Evolutionary conservation across 2,329 filamentous ascomycete species (phyloP).

Genomic region (Davidsoniella virescens): DNA sequence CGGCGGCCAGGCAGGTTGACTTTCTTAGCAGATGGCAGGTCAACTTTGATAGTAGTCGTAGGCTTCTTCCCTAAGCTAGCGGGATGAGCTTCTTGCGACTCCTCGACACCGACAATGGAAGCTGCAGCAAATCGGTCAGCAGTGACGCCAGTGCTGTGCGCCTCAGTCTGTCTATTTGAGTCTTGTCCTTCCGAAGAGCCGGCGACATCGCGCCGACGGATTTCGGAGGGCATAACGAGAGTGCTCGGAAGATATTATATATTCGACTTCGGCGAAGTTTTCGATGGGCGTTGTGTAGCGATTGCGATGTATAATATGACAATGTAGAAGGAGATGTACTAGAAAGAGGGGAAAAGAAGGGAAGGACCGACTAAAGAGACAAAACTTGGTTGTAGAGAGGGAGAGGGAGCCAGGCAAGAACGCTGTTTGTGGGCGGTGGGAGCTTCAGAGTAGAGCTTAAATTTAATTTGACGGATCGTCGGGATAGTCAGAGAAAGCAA

Average conservation of each 20-base stretch:
- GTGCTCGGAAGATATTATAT: neutral
- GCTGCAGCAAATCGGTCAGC: slow-evolving; percentile 18
- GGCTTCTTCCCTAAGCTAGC: neutral
- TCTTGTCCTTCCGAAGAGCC: slow-evolving; percentile 1
- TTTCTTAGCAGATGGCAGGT: neutral
- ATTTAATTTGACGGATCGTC: too few species aligned
- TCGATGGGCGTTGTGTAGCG: neutral
- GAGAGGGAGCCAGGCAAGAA: too few species aligned
- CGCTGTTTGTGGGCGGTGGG: too few species aligned
- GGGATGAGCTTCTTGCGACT: slow-evolving; percentile 6
- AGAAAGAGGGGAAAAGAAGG: neutral
- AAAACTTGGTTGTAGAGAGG: neutral
- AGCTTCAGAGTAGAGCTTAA: too few species aligned
- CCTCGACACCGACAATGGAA: slow-evolving; percentile 23
- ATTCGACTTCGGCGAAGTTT: too few species aligned
- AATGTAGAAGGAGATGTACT: neutral
- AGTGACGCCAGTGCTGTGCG: slow-evolving; percentile 15
- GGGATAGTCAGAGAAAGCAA: too few species aligned
- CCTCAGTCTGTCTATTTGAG: slow-evolving; percentile 13
- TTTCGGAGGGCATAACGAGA: slow-evolving; percentile 6
- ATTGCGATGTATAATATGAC: neutral
- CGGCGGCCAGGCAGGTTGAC: slow-evolving; percentile 34
- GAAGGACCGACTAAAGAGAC: neutral
- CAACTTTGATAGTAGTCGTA: neutral
- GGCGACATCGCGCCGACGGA: slow-evolving; percentile 3